Conservation (phyloP, 345 rosid genomes). For the Gossypium turneri region DNA sequence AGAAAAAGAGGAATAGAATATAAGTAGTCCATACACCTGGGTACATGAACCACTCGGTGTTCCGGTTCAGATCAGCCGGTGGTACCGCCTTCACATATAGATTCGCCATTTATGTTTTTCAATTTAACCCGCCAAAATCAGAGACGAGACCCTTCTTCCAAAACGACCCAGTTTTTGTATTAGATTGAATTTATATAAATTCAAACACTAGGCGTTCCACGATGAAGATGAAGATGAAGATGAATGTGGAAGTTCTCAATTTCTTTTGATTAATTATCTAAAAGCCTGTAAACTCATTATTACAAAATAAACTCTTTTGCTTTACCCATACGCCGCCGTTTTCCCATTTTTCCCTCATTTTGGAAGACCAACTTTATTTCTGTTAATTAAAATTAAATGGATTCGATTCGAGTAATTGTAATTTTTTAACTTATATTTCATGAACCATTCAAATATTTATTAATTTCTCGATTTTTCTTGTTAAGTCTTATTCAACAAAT, state of each 20-base stretch:
- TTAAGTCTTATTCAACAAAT: too few species aligned
- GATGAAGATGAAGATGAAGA: background rate
- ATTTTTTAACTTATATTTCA: too few species aligned
- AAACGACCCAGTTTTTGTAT: background rate
- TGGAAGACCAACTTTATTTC: background rate
- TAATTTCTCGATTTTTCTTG: too few species aligned
- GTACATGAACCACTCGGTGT: conserved; percentile 5
- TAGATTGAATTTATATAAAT: background rate
- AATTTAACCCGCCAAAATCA: background rate
- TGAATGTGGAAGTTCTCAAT: background rate
- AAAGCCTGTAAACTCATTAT: background rate
- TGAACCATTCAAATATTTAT: too few species aligned
- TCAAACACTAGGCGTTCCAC: background rate
- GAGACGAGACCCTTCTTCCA: background rate
- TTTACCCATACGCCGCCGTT: background rate
- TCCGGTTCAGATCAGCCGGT: conserved; percentile 4
- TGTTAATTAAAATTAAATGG: too few species aligned
- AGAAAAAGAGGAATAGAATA: conserved; percentile 62
- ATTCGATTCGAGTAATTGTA: too few species aligned
- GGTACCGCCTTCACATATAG: background rate
- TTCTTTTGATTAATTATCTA: background rate
- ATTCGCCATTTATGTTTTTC: background rate
- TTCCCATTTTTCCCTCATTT: background rate
- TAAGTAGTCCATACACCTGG: conserved; percentile 34
- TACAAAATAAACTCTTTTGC: background rate